Percentiles rank a stretch among this genome's conserved stretches.
Evolutionary conservation across 495 filamentous ascomycete genomes (phyloP).

Genomic region (Usnea hakonensis): DNA sequence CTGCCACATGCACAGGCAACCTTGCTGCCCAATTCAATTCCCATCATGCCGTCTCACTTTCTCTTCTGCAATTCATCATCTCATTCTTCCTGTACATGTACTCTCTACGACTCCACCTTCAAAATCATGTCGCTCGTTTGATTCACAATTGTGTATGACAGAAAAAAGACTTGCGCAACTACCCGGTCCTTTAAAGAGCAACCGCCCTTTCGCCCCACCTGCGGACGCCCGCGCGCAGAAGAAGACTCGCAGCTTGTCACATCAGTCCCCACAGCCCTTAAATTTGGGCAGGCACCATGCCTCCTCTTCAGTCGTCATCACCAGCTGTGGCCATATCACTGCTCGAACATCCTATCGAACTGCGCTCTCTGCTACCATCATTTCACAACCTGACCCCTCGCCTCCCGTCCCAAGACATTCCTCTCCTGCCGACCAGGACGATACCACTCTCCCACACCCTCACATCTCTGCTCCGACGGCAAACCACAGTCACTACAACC

Average conservation of each 20-base stretch:
- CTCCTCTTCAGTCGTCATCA: constrained; percentile 11
- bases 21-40: constrained; percentile 17
- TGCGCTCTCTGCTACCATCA: constrained; percentile 20
- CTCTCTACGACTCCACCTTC: constrained; percentile 4
- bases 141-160: neutral
- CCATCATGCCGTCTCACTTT: neutral
- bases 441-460: constrained; percentile 11
- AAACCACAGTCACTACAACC: constrained; percentile 11
- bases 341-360: constrained; percentile 15
- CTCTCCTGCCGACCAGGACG: constrained; percentile 7
- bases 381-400: constrained; percentile 12
- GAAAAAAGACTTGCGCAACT: neutral
- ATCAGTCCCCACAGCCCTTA: neutral
- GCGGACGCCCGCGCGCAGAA: constrained; percentile 11
- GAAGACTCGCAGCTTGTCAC: neutral
- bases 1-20: neutral
- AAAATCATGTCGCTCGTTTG: constrained; percentile 25
- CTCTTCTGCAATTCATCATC: constrained; percentile 7
- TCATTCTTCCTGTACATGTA: constrained; percentile 7
- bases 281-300: constrained; percentile 6
- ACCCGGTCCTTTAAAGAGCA: constrained; percentile 4
- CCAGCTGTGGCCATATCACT: constrained; percentile 2
- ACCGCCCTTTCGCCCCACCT: constrained; percentile 2
- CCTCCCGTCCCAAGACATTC: neutral
- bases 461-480: constrained; percentile 23